These are phyloP conservation scores for Pythium grandisporangium DNA, from an alignment of 352 stramenopile genomes.

Conservation along the genomic window DNA sequence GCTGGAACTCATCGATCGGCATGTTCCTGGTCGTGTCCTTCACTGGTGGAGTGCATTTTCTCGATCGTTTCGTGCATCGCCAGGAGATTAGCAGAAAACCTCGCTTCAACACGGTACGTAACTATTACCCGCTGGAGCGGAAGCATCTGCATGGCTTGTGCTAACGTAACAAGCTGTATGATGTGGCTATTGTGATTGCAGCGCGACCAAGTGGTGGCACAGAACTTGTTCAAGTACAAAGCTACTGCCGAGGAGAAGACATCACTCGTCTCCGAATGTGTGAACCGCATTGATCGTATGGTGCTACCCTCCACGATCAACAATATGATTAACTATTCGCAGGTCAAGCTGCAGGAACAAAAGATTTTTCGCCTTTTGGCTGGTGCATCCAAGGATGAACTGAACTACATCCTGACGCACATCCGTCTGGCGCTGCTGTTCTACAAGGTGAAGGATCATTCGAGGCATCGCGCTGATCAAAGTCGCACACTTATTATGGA, in stretches of 20 bases:
- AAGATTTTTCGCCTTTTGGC: conserved; percentile 95
- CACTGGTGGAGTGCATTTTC: conserved; percentile 70
- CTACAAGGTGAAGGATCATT: conserved; percentile 97
- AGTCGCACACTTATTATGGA: conserved; percentile 93
- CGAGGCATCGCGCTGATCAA: conserved; percentile 54
- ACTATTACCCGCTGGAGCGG: too few relatives aligned
- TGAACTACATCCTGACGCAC: conserved; percentile 96
- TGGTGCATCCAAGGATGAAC: conserved; percentile 90
- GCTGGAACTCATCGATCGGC: conserved; percentile 61
- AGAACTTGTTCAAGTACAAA: conserved; percentile 81
- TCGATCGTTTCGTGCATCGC: conserved; percentile 75
- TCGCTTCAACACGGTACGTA: conserved; percentile 33
- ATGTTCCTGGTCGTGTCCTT: conserved; percentile 74
- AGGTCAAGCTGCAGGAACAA: conserved; percentile 84
- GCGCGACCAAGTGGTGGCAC: conserved; percentile 8
- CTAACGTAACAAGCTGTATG: too few relatives aligned
- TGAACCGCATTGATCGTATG: conserved; percentile 68
- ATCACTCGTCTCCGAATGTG: conserved; percentile 59
- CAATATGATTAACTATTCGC: conserved; percentile 78
- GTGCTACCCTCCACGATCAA: conserved; percentile 85
- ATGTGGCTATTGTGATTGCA: too few relatives aligned
- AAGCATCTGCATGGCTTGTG: not conserved
- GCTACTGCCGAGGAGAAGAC: conserved; percentile 75
- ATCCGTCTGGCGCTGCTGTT: conserved; percentile 94
- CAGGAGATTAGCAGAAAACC: conserved; percentile 60